A percentile compares a stretch with the other conserved stretches of the same genome.
These are phyloP conservation scores for Xylona heveae DNA, from an alignment of 495 filamentous ascomycete species.

Conservation along the genomic window DNA sequence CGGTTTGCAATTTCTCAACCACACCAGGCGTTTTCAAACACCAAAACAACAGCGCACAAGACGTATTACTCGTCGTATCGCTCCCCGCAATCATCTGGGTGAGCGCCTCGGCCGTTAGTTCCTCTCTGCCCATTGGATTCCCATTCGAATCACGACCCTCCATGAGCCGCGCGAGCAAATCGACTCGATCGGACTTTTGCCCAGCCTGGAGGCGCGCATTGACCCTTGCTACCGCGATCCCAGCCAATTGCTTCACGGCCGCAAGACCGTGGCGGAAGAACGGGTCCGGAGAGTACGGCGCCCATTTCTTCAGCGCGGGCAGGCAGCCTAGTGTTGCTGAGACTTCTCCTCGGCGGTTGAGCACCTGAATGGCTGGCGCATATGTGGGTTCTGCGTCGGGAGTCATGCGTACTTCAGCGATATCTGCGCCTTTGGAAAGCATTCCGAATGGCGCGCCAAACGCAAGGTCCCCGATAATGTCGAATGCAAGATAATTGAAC, in stretches of 20 bases:
- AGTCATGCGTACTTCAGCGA: constrained; percentile 36
- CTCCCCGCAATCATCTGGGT: constrained; percentile 83
- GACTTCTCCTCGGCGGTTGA: constrained; percentile 49
- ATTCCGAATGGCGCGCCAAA: constrained; percentile 23
- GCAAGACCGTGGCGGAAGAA: constrained; percentile 42
- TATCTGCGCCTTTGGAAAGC: constrained; percentile 32
- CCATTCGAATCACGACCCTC: constrained; percentile 71
- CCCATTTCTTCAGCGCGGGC: constrained; percentile 39
- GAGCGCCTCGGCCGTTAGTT: constrained; percentile 72
- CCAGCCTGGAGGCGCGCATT: neutral
- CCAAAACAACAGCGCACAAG: constrained; percentile 71
- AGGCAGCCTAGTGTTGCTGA: constrained; percentile 38
- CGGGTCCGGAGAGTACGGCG: constrained; percentile 41
- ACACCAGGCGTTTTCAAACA: constrained; percentile 48
- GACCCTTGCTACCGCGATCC: constrained; percentile 16
- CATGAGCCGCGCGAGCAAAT: constrained; percentile 67
- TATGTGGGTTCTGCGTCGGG: constrained; percentile 29
- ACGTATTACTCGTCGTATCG: constrained; percentile 79
- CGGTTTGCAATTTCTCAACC: constrained; percentile 42
- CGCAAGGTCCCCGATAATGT: constrained; percentile 64
- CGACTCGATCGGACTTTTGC: constrained; percentile 30
- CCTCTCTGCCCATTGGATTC: constrained; percentile 45
- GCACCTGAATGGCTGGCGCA: constrained; percentile 46
- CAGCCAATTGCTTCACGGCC: constrained; percentile 44
- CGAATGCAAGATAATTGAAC: constrained; percentile 91